These are phyloP conservation scores for Ceratocystis diversiconidia DNA, from an alignment of 2,329 filamentous ascomycete species.

Conservation along the genomic window DNA sequence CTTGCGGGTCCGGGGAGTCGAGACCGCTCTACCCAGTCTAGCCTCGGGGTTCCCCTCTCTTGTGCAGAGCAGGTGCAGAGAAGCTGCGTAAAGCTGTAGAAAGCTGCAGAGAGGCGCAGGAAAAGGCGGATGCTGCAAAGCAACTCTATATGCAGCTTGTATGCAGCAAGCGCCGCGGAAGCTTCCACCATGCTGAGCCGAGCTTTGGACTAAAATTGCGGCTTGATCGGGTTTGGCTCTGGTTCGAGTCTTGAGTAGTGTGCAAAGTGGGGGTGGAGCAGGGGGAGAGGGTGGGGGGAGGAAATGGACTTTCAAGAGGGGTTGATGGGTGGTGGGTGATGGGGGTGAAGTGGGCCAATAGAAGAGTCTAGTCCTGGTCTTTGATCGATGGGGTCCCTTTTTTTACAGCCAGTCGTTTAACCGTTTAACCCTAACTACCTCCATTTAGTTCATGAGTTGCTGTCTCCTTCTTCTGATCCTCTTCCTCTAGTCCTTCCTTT, in stretches of 20 bases:
- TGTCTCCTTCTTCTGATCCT: background rate
- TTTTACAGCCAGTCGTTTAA: no score
- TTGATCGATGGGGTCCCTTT: no score
- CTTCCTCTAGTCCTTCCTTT: background rate
- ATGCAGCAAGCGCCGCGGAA: slow-evolving; percentile 2
- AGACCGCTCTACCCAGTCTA: background rate
- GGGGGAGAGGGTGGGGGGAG: background rate
- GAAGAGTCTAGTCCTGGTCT: no score
- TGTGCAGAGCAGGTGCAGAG: background rate
- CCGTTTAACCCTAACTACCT: no score
- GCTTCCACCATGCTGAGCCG: slow-evolving; percentile 1
- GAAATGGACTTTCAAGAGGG: background rate
- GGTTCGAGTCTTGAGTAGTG: background rate
- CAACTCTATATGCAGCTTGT: no score
- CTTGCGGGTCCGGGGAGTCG: background rate
- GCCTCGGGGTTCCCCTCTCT: slow-evolving; percentile 1
- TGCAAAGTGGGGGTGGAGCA: background rate
- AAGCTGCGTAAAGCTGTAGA: no score
- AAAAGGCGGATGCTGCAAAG: background rate
- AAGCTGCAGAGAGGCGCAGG: no score
- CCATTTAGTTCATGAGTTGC: no score
- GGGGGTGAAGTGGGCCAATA: background rate
- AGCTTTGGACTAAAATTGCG: slow-evolving; percentile 1
- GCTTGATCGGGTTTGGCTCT: background rate
- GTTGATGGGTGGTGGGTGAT: background rate